Evolutionary conservation across 371 early-diverging fungal genomes (phyloP).

Genomic region (Saksenaea oblongispora): DNA sequence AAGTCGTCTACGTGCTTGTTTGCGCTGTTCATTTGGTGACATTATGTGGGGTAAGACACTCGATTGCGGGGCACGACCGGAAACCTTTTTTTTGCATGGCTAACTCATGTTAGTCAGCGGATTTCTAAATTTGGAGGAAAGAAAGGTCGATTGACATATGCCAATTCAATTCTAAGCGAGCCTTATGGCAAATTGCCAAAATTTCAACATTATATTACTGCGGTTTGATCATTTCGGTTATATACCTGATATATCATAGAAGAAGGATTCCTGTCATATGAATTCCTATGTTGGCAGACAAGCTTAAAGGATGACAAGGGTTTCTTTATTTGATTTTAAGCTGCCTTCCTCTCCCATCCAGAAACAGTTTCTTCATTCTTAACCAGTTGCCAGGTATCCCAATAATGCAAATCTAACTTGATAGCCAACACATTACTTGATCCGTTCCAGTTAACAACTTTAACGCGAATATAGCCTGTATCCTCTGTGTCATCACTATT

Average conservation of each 20-base stretch:
- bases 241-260: too few relatives aligned
- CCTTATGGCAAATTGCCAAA: too few relatives aligned
- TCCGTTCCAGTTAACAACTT: conserved; percentile 60
- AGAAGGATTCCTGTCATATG: too few relatives aligned
- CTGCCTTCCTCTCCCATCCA: conserved; percentile 58
- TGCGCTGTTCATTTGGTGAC: conserved; percentile 25
- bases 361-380: conserved; percentile 49
- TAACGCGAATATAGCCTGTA: conserved; percentile 69
- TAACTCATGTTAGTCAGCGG: conserved; percentile 5
- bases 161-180: too few relatives aligned
- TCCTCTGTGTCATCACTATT: conserved; percentile 47
- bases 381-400: conserved; percentile 69
- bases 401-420: conserved; percentile 73
- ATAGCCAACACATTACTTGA: conserved; percentile 65
- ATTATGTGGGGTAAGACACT: conserved; percentile 14
- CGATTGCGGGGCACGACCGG: background rate
- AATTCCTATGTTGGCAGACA: too few relatives aligned
- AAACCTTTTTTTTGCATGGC: background rate
- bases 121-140: background rate
- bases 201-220: too few relatives aligned
- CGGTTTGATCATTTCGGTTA: too few relatives aligned
- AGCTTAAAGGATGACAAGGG: too few relatives aligned
- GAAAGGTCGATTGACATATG: background rate
- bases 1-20: conserved; percentile 47
- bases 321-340: conserved; percentile 24